phyloP scores from a whole-genome alignment of 164 flowering plant genomes.

The Chimonanthus salicifolius region DNA sequence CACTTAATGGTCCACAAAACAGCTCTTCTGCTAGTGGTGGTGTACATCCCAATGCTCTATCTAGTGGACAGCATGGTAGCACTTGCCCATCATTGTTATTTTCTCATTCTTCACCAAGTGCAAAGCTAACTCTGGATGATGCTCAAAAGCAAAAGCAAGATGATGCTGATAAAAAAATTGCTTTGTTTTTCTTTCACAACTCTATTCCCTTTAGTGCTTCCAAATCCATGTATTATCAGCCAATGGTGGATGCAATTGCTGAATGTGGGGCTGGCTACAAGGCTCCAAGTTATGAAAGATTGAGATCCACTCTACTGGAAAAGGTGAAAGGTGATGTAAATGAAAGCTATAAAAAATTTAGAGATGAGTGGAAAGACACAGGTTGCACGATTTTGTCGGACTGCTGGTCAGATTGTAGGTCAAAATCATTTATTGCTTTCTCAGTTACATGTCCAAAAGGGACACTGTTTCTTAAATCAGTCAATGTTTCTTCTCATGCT shows the following conservation, averaged over 20 bases:
- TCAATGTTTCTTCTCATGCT: conserved; percentile 51
- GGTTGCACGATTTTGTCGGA: conserved; percentile 70
- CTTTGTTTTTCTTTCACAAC: conserved; percentile 59
- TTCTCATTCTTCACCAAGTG: conserved; percentile 41
- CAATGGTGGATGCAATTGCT: conserved; percentile 59
- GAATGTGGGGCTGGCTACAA: conserved; percentile 58
- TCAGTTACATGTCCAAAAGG: conserved; percentile 52
- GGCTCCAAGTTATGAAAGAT: conserved; percentile 51
- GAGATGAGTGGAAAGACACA: conserved; percentile 51
- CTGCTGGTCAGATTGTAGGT: conserved; percentile 50
- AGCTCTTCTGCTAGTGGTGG: conserved; percentile 72
- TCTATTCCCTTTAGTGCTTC: conserved; percentile 58
- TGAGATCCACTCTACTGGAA: conserved; percentile 49
- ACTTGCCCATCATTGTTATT: conserved; percentile 46
- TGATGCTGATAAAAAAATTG: conserved; percentile 52
- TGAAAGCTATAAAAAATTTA: conserved; percentile 33
- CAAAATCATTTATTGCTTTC: conserved; percentile 39
- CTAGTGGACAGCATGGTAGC: conserved; percentile 60
- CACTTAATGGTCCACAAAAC: conserved; percentile 40
- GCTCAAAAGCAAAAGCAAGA: conserved; percentile 47
- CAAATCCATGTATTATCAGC: conserved; percentile 57
- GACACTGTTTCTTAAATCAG: conserved; percentile 54
- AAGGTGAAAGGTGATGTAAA: conserved; percentile 46
- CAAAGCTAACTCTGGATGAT: conserved; percentile 34
- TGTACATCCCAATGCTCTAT: conserved; percentile 40